A percentile compares a stretch with the other conserved stretches of the same genome.
Evolutionary conservation across 805 yeast genomes (phyloP).

Genomic region (Kregervanrija fluxuum): DNA sequence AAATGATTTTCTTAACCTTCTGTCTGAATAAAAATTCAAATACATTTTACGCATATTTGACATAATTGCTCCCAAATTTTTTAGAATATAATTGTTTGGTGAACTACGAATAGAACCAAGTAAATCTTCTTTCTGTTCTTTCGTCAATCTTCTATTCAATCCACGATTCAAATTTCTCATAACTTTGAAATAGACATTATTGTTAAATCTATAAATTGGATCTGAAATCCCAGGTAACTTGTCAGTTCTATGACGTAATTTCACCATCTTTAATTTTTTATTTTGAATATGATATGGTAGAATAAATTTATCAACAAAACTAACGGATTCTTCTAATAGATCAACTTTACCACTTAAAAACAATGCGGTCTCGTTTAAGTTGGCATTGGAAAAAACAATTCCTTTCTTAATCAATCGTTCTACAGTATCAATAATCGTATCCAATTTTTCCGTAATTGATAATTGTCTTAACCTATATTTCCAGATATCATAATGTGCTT

Average conservation of each 20-base stretch:
- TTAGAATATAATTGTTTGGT: constrained; percentile 10
- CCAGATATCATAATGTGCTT: constrained; percentile 24
- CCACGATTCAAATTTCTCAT: constrained; percentile 12
- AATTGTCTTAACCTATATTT: constrained; percentile 24
- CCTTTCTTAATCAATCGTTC: constrained; percentile 17
- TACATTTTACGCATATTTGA: constrained; percentile 6
- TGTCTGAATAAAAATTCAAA: constrained; percentile 4
- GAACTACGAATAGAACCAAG: constrained; percentile 7
- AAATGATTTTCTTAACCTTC: constrained; percentile 3
- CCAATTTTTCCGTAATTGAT: constrained; percentile 17
- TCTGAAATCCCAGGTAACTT: constrained; percentile 5
- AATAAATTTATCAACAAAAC: constrained; percentile 22
- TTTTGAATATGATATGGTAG: constrained; percentile 18
- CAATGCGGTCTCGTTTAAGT: constrained; percentile 23
- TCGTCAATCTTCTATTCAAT: constrained; percentile 7
- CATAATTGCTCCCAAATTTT: constrained; percentile 8
- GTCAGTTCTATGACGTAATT: constrained; percentile 9
- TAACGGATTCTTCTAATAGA: constrained; percentile 16
- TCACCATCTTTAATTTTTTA: constrained; percentile 6
- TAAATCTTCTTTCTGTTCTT: constrained; percentile 7
- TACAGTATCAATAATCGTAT: constrained; percentile 12
- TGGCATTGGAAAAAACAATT: constrained; percentile 20
- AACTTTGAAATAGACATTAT: constrained; percentile 9
- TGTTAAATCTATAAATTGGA: constrained; percentile 6
- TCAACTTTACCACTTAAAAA: constrained; percentile 14